Percentiles rank a stretch among this genome's conserved stretches.
Conservation (phyloP, 768 basidiomycete genomes). For the Lactarius vividus region DNA sequence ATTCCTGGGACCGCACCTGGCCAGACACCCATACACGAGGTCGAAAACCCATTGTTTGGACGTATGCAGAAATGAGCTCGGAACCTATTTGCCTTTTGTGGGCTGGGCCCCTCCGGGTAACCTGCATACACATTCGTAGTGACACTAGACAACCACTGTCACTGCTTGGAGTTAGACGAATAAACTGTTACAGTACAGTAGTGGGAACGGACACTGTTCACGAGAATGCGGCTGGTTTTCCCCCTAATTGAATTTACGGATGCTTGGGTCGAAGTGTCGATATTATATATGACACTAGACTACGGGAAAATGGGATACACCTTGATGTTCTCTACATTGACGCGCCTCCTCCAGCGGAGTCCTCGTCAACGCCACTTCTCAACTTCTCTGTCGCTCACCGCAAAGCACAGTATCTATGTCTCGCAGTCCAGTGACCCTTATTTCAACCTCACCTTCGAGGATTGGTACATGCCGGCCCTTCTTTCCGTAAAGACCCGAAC, state of each 20-base stretch:
- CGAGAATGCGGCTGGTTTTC: not conserved
- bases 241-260: not conserved
- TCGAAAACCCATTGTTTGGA: slow-evolving; percentile 79
- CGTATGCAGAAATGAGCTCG: slow-evolving; percentile 72
- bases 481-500: slow-evolving; percentile 32
- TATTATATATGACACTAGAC: too few species aligned
- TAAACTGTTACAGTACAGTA: too few species aligned
- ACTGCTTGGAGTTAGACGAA: slow-evolving; percentile 3
- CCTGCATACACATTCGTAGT: slow-evolving; percentile 1
- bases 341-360: slow-evolving; percentile 27
- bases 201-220: too few species aligned
- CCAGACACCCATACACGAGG: slow-evolving; percentile 83
- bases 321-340: slow-evolving; percentile 30
- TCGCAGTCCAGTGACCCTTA: slow-evolving; percentile 79
- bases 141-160: slow-evolving; percentile 13
- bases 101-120: not conserved
- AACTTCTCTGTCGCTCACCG: slow-evolving; percentile 7
- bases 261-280: too few species aligned
- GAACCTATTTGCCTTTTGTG: not conserved
- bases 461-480: slow-evolving; percentile 57
- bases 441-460: slow-evolving; percentile 88
- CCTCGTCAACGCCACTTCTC: slow-evolving; percentile 16
- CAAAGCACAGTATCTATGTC: slow-evolving; percentile 58
- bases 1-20: slow-evolving; percentile 88
- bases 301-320: not conserved